Percentiles rank a stretch among this genome's conserved stretches.
These are phyloP conservation scores for Russula griseocarnosa DNA, from an alignment of 768 basidiomycete genomes.

Conservation along the genomic window DNA sequence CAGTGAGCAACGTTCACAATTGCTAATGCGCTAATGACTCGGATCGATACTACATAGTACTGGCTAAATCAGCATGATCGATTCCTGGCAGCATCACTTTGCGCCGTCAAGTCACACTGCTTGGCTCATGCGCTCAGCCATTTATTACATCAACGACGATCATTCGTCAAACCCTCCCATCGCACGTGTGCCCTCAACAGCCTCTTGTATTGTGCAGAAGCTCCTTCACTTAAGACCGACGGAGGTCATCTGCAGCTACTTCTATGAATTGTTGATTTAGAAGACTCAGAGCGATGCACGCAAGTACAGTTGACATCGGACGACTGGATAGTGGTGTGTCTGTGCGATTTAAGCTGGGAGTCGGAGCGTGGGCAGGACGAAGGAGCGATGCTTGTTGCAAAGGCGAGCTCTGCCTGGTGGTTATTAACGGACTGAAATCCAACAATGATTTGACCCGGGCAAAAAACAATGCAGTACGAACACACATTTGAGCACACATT, in stretches of 20 bases:
- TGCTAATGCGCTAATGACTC: no score
- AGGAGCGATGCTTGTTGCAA: slow-evolving; percentile 44
- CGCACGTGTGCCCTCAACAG: slow-evolving; percentile 64
- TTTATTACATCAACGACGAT: slow-evolving; percentile 6
- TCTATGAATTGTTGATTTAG: slow-evolving; percentile 70
- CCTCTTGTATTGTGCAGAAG: slow-evolving; percentile 73
- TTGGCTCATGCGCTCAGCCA: neutral
- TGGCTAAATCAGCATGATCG: no score
- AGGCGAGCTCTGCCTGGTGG: slow-evolving; percentile 31
- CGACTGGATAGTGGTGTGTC: slow-evolving; percentile 42
- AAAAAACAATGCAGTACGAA: no score
- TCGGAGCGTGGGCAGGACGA: slow-evolving; percentile 29
- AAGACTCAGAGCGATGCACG: slow-evolving; percentile 52
- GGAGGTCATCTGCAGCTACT: slow-evolving; percentile 70
- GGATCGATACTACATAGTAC: no score
- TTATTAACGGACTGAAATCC: no score
- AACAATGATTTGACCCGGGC: no score
- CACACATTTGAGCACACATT: no score
- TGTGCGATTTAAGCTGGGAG: slow-evolving; percentile 34
- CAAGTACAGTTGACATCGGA: slow-evolving; percentile 38
- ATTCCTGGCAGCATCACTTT: no score
- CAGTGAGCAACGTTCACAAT: no score
- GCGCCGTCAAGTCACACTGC: no score
- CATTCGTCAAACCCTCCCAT: slow-evolving; percentile 43
- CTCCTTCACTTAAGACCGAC: slow-evolving; percentile 73